Evolutionary conservation across 495 filamentous ascomycete species (phyloP).

Genomic region (Poronia punctata): DNA sequence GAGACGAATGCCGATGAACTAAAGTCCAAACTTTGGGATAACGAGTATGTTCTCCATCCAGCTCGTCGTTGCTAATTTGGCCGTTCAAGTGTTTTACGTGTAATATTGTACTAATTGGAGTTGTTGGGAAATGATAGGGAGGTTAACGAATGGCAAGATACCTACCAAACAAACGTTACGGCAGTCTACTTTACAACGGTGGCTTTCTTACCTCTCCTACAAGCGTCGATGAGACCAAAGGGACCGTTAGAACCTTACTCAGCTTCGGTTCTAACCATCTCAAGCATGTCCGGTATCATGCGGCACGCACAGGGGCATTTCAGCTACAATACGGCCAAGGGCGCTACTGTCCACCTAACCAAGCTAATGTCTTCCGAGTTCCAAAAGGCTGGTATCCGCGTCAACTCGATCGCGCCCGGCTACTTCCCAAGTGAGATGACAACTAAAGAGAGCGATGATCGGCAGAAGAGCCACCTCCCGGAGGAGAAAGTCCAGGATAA

Average conservation of each 20-base stretch:
- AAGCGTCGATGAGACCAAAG: constrained; percentile 35
- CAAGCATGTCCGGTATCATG: constrained; percentile 51
- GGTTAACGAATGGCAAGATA: constrained; percentile 45
- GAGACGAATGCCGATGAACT: constrained; percentile 34
- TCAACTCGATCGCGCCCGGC: constrained; percentile 60
- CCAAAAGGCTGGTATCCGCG: constrained; percentile 47
- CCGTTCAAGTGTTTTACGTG: no score
- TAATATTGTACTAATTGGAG: no score
- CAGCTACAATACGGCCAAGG: constrained; percentile 57
- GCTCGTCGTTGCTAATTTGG: no score
- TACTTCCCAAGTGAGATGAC: constrained; percentile 62
- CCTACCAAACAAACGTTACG: constrained; percentile 53
- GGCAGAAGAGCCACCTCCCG: constrained; percentile 46
- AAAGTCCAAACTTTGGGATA: constrained; percentile 35
- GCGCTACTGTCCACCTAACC: constrained; percentile 51
- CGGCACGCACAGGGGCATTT: constrained; percentile 46
- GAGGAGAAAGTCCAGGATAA: constrained; percentile 45
- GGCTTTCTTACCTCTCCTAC: constrained; percentile 57
- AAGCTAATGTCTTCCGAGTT: constrained; percentile 52
- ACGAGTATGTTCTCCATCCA: no score
- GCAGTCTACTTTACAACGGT: constrained; percentile 55
- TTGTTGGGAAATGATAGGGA: no score
- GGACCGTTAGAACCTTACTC: constrained; percentile 31
- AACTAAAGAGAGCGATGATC: constrained; percentile 45
- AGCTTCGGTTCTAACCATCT: constrained; percentile 51